Base-by-base conservation (phyloP, 202 grass and related monocot genomes). In the Setaria italica region DNA sequence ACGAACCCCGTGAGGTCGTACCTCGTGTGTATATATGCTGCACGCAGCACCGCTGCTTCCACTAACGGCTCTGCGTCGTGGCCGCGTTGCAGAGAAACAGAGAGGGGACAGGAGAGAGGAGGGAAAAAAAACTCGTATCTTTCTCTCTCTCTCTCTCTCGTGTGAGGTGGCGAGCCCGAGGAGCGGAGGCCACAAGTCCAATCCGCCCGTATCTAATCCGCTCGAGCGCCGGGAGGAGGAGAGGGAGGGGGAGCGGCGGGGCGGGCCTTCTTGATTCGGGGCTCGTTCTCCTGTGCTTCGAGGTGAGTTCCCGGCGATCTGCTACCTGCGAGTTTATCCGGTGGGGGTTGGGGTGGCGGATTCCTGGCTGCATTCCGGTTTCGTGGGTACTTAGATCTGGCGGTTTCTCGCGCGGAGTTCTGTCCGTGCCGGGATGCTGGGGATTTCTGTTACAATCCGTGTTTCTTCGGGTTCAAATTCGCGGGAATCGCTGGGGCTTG, bases 221-320 rank as follows among this genome's bases (percentile, higher is more conserved):
- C 79, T 69, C 54, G 2, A 72, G 73, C 65, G 47, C 57, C n/a
- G 64, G 46, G 54, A 43, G 13, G 71, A 70, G 79, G 70, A 46
- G 67, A 20, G 5, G 37, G 47, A 4, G 19, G 2, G 12, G 30
- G 5, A 32, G 39, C 8, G 21, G 29, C 7, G 17, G 16, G 33
- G 11, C 32, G 2, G 71, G 9, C 63, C 25, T 25, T 25, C 25
- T 13, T 76, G 53, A 77, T 72, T 45, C 47, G 71, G 77, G 62
- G 62, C 20, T 70, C 29, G n/a, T 14, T 49, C 55, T 29, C 51
- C 25, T 50, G 48, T 9, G 51, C 47, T 11, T 4, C n/a, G 1
- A 59, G 88, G 84, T 87, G 84, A 90, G 84, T 84, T 14, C 13
- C 49, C 30, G 67, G 59, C 59, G 74, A 90, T 84, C 89, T 63